Evolutionary conservation across 164 flowering plant species (phyloP).

Genomic region (Stephania cephalantha): DNA sequence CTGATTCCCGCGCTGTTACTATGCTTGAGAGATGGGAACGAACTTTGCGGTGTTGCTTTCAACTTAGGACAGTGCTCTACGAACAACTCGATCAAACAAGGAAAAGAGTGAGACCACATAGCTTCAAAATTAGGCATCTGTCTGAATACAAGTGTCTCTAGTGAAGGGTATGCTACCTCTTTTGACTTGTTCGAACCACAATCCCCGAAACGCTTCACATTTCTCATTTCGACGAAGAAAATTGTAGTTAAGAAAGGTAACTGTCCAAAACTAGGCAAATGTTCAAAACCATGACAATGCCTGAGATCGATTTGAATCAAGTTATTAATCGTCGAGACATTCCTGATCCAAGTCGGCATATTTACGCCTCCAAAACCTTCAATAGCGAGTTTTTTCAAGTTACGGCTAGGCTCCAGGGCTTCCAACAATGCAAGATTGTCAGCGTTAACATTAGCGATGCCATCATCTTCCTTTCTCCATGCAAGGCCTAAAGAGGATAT

Average conservation of each 20-base stretch:
- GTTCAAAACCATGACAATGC: background rate
- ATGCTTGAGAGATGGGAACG: background rate
- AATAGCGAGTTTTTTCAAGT: background rate
- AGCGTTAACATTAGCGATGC: background rate
- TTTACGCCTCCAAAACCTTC: conserved; percentile 1
- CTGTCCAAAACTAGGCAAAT: background rate
- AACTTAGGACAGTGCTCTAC: conserved; percentile 1
- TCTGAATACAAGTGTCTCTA: conserved; percentile 4
- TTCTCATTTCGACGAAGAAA: no score
- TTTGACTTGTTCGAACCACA: no score
- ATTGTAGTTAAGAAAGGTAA: no score
- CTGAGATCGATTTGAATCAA: background rate
- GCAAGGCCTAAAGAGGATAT: no score
- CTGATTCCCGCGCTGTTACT: no score
- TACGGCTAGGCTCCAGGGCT: background rate
- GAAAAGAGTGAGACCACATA: background rate
- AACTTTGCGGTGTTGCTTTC: background rate
- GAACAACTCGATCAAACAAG: conserved; percentile 13
- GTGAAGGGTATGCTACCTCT: conserved; percentile 13
- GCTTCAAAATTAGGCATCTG: conserved; percentile 8
- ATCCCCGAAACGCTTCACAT: no score
- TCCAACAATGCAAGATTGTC: conserved; percentile 5
- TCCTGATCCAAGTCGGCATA: conserved; percentile 4
- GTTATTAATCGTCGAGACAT: background rate
- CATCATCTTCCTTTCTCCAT: background rate